Conservation (phyloP, 2,329 filamentous ascomycete species). For the Aspergillus fischeri region DNA sequence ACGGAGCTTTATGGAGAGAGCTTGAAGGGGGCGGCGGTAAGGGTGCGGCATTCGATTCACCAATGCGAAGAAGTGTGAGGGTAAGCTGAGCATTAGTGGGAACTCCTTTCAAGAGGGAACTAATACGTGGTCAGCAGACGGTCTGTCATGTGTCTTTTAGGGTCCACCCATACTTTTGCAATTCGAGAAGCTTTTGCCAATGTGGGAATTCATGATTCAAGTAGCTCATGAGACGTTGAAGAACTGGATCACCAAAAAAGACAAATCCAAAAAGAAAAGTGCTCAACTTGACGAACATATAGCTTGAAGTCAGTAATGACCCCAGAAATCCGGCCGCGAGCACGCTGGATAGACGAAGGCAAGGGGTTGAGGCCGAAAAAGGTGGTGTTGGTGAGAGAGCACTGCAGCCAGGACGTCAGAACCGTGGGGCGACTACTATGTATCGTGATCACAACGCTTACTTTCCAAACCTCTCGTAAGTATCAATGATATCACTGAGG, state of each 20-base stretch:
- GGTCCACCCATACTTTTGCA: slow-evolving; percentile 52
- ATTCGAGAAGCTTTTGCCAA: slow-evolving; percentile 71
- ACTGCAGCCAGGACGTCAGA: slow-evolving; percentile 26
- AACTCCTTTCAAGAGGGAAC: slow-evolving; percentile 71
- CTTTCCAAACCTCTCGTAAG: slow-evolving; percentile 62
- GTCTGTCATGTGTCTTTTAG: background rate
- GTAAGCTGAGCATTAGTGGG: slow-evolving; percentile 84
- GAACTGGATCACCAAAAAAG: slow-evolving; percentile 77
- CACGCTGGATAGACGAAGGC: slow-evolving; percentile 52
- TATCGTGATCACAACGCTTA: slow-evolving; percentile 24
- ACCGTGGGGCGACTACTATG: background rate
- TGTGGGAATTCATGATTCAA: slow-evolving; percentile 53
- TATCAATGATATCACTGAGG: slow-evolving; percentile 57
- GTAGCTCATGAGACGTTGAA: slow-evolving; percentile 55
- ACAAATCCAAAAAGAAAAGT: slow-evolving; percentile 67
- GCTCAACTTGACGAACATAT: slow-evolving; percentile 60
- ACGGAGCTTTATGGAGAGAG: slow-evolving; percentile 42
- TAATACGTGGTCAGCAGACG: slow-evolving; percentile 20
- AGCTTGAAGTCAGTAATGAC: slow-evolving; percentile 54
- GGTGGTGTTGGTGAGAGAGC: slow-evolving; percentile 61
- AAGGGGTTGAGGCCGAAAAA: slow-evolving; percentile 53
- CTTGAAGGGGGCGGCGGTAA: slow-evolving; percentile 58
- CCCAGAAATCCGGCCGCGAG: slow-evolving; percentile 51
- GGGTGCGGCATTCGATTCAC: slow-evolving; percentile 75
- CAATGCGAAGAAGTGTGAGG: slow-evolving; percentile 73